Percentiles rank a stretch among this genome's conserved stretches.
phyloP scores from a whole-genome alignment of 1,284 basidiomycete genomes.

The Meira nashicola region DNA sequence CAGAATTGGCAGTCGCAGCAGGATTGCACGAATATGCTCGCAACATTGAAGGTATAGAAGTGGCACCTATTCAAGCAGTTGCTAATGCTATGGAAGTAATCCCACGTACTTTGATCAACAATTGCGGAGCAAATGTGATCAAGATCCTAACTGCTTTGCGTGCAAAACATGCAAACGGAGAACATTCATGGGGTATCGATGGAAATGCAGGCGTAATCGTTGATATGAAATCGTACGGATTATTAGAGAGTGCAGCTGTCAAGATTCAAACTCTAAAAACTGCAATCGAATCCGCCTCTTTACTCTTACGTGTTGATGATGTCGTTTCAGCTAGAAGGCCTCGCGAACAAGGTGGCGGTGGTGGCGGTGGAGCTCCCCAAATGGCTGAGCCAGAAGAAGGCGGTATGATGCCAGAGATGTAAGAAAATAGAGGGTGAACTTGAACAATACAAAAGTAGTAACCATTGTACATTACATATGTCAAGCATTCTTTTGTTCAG shows the following conservation, averaged over 20 bases:
- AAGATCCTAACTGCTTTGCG: conserved; percentile 79
- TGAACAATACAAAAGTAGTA: too few species aligned
- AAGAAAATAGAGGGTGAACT: neutral
- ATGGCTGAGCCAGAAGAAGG: conserved; percentile 17
- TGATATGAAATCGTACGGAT: conserved; percentile 88
- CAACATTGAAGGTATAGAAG: conserved; percentile 69
- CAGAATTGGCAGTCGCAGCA: conserved; percentile 94
- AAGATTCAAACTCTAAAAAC: conserved; percentile 98
- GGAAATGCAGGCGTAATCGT: conserved; percentile 91
- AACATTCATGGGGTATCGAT: conserved; percentile 85
- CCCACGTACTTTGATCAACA: conserved; percentile 89
- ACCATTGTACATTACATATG: too few species aligned
- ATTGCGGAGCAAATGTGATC: conserved; percentile 91
- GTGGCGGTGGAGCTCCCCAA: conserved; percentile 19
- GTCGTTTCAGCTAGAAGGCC: conserved; percentile 70
- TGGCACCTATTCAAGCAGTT: conserved; percentile 84
- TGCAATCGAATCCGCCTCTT: conserved; percentile 79
- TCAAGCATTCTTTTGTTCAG: too few species aligned
- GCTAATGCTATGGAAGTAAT: conserved; percentile 97
- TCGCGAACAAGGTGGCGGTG: conserved; percentile 23
- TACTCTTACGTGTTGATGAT: conserved; percentile 89
- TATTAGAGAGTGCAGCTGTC: conserved; percentile 92
- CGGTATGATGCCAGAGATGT: conserved; percentile 23
- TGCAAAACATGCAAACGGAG: conserved; percentile 88
- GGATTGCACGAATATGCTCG: conserved; percentile 79